phyloP scores from a whole-genome alignment of 2,329 filamentous ascomycete species.

The Colletotrichum tropicale region DNA sequence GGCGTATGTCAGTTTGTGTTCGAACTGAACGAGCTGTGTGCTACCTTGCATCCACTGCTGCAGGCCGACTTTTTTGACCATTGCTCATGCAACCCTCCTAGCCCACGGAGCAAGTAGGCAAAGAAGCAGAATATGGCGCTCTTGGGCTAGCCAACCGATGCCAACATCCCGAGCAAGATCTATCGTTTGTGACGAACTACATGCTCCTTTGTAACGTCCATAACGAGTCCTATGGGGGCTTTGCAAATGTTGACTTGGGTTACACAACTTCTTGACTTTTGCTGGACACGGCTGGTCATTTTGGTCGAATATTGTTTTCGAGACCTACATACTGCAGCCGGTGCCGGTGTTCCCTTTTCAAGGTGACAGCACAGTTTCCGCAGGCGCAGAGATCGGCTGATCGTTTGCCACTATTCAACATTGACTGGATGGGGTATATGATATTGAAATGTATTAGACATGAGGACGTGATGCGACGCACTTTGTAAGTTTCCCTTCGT shows the following conservation, averaged over 20 bases:
- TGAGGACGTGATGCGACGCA: background rate
- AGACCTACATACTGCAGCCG: background rate
- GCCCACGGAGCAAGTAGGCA: background rate
- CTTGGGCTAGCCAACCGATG: background rate
- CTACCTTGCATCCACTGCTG: background rate
- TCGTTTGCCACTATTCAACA: background rate
- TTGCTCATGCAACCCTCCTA: background rate
- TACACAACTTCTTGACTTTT: background rate
- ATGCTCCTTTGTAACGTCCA: background rate
- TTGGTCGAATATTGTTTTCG: background rate
- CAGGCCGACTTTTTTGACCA: background rate
- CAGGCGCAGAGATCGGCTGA: background rate
- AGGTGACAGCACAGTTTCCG: background rate
- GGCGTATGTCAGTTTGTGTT: background rate
- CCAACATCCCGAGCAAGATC: background rate
- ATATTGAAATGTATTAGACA: background rate
- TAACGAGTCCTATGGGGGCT: background rate
- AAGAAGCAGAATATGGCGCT: background rate
- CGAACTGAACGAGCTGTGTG: background rate
- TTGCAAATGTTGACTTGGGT: background rate
- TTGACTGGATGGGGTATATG: background rate
- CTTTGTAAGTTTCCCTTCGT: background rate
- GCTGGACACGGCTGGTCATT: background rate
- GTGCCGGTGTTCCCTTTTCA: background rate
- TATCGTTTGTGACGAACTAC: background rate